Evolutionary conservation across 2,329 filamentous ascomycete species (phyloP).

Genomic region (Xylaria arbuscula): DNA sequence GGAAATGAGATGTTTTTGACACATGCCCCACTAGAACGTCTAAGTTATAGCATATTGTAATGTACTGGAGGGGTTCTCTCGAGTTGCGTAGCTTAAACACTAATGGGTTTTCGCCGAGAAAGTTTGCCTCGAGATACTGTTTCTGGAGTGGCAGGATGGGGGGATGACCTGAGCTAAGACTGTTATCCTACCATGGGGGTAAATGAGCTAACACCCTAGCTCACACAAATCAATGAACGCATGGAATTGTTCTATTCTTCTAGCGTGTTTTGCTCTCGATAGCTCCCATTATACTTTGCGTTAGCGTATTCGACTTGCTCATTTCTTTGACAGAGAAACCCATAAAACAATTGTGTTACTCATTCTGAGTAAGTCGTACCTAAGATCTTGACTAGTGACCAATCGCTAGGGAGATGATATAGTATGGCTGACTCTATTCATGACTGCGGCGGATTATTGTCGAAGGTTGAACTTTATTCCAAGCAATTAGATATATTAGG

Average conservation of each 20-base stretch:
- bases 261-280: slow-evolving; percentile 18
- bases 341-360: background rate
- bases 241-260: slow-evolving; percentile 28
- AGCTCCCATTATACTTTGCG: background rate
- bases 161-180: background rate
- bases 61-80: background rate
- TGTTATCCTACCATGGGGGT: slow-evolving; percentile 11
- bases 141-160: slow-evolving; percentile 26
- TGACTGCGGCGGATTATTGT: background rate
- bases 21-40: background rate
- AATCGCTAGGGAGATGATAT: background rate
- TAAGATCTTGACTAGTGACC: background rate
- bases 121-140: slow-evolving; percentile 25
- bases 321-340: background rate
- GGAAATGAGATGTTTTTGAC: background rate
- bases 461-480: background rate
- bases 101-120: slow-evolving; percentile 10
- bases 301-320: background rate
- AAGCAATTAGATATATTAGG: background rate
- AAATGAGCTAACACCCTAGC: background rate
- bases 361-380: background rate
- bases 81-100: background rate
- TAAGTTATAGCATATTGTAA: background rate
- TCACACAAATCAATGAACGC: slow-evolving; percentile 16
- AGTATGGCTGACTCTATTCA: background rate